Conservation (phyloP, 208 protist genomes). For the Jaenimonas drosophilae region DNA sequence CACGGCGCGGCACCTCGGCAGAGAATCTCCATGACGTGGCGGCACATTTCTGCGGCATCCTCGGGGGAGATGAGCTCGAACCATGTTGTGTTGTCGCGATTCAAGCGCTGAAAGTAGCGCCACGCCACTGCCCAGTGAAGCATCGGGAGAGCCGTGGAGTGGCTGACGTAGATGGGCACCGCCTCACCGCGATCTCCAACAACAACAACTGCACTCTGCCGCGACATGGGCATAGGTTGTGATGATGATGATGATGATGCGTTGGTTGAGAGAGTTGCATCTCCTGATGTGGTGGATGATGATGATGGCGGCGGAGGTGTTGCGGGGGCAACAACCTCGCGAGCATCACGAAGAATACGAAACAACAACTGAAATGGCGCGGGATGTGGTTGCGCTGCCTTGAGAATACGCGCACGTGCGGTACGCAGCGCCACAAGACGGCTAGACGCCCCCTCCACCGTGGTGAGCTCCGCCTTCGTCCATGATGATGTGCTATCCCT, state of each 20-base stretch:
- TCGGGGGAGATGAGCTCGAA: conserved; percentile 23
- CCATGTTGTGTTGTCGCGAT: conserved; percentile 61
- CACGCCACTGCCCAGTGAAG: conserved; percentile 80
- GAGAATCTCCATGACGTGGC: conserved; percentile 53
- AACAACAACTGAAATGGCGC: not conserved
- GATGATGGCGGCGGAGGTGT: not conserved
- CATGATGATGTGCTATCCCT: too few species aligned
- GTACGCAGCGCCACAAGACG: not conserved
- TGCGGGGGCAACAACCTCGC: not conserved
- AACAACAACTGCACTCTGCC: not conserved
- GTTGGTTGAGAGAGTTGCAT: too few species aligned
- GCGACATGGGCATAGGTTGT: not conserved
- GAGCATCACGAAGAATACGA: conserved; percentile 1
- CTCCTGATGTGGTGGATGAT: not conserved
- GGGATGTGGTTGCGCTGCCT: too few species aligned
- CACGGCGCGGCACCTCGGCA: conserved; percentile 73
- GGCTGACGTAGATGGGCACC: not conserved
- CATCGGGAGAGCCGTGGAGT: conserved; percentile 35
- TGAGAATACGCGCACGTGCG: too few species aligned
- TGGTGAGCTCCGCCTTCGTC: too few species aligned
- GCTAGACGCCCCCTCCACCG: not conserved
- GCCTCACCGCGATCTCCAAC: not conserved
- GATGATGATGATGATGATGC: conserved; percentile 1
- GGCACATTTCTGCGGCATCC: conserved; percentile 49
- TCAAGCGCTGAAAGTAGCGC: conserved; percentile 64